phyloP scores from a whole-genome alignment of 2,329 filamentous ascomycete genomes.

The Paraphoma sp. region DNA sequence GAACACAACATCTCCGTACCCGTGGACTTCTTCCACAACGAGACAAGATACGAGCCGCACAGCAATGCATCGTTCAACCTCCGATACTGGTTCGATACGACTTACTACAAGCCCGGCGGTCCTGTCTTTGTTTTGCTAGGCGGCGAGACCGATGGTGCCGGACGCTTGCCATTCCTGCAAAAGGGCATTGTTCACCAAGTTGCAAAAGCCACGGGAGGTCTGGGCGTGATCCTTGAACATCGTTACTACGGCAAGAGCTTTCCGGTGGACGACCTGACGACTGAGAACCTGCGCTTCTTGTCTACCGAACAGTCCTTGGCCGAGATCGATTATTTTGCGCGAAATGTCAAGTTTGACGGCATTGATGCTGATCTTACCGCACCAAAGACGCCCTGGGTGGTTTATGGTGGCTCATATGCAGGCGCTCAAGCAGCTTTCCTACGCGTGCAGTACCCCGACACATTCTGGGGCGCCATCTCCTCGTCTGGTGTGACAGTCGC shows the following conservation, averaged over 20 bases:
- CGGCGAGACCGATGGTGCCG: constrained; percentile 72
- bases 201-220: constrained; percentile 68
- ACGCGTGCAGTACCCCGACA: constrained; percentile 76
- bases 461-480: constrained; percentile 80
- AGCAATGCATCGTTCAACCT: constrained; percentile 70
- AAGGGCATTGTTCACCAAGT: constrained; percentile 79
- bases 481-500: constrained; percentile 81
- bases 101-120: constrained; percentile 76
- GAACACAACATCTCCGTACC: constrained; percentile 62
- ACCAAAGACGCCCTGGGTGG: constrained; percentile 71
- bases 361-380: constrained; percentile 71
- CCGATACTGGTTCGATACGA: constrained; percentile 84
- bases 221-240: constrained; percentile 85
- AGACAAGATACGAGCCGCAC: constrained; percentile 79
- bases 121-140: constrained; percentile 79
- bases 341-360: constrained; percentile 73
- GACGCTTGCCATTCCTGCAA: constrained; percentile 72
- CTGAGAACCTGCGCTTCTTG: constrained; percentile 77
- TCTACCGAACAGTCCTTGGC: constrained; percentile 83
- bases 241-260: constrained; percentile 84
- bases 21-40: constrained; percentile 85
- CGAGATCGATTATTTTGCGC: constrained; percentile 81
- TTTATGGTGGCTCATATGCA: constrained; percentile 85
- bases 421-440: constrained; percentile 80
- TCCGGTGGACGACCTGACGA: constrained; percentile 70